A percentile compares a stretch with the other conserved stretches of the same genome.
These are phyloP conservation scores for Pythium utonaiense DNA, from an alignment of 352 stramenopile species.

Conservation along the genomic window DNA sequence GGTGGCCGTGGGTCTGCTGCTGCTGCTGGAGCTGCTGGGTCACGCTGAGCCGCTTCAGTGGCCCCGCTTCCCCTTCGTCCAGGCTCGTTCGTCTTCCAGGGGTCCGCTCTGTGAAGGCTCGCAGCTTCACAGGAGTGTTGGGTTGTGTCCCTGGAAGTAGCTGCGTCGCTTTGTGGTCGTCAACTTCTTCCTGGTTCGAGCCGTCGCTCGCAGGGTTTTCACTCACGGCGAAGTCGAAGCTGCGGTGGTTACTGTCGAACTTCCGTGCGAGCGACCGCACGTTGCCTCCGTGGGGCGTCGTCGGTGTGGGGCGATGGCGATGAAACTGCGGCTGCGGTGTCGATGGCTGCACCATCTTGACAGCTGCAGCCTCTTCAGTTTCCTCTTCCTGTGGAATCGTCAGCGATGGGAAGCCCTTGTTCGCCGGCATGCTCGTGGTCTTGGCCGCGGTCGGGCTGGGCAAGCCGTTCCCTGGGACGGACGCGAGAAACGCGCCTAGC, in stretches of 20 bases:
- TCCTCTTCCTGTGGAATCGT: slow-evolving; percentile 15
- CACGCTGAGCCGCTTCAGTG: slow-evolving; percentile 44
- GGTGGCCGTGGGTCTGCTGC: slow-evolving; percentile 17
- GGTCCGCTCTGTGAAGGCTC: not conserved
- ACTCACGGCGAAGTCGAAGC: not conserved
- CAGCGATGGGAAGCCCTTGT: slow-evolving; percentile 24
- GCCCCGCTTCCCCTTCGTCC: slow-evolving; percentile 42
- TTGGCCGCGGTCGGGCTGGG: slow-evolving; percentile 25
- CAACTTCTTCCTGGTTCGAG: slow-evolving; percentile 36
- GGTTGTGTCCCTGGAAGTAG: slow-evolving; percentile 8
- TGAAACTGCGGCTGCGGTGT: slow-evolving; percentile 47
- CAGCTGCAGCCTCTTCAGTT: slow-evolving; percentile 3
- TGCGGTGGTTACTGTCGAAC: slow-evolving; percentile 15
- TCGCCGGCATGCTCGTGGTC: not conserved
- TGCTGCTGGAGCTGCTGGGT: slow-evolving; percentile 33
- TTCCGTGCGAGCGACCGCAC: slow-evolving; percentile 18
- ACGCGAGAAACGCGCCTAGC: slow-evolving; percentile 73
- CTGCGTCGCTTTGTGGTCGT: slow-evolving; percentile 11
- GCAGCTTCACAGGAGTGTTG: slow-evolving; percentile 13
- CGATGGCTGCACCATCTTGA: slow-evolving; percentile 24
- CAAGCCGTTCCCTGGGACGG: slow-evolving; percentile 57
- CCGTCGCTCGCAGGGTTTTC: slow-evolving; percentile 3
- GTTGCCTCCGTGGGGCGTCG: slow-evolving; percentile 8
- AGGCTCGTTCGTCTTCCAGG: slow-evolving; percentile 3
- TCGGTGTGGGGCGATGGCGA: slow-evolving; percentile 18